Percentiles rank a stretch among this genome's conserved stretches.
Conservation (phyloP, 2,329 filamentous ascomycete genomes). For the Thyridium curvatum region DNA sequence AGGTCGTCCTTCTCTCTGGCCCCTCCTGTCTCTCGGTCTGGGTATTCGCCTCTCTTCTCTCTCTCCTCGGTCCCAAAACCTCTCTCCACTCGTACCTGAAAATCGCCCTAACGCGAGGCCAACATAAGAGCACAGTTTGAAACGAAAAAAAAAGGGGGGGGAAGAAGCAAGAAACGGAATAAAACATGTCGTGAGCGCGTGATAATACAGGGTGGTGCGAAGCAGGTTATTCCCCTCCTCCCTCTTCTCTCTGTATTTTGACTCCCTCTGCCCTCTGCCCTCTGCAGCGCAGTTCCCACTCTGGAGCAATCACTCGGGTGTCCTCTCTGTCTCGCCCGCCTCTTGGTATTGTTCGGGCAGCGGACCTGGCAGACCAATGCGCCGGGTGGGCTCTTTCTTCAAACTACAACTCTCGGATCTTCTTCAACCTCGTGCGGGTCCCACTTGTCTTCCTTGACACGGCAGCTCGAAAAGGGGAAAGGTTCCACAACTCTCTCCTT, state of each 20-base stretch:
- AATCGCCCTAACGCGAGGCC: not conserved
- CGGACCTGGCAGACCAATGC: too few relatives aligned
- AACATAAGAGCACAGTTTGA: too few relatives aligned
- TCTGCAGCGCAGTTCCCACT: too few relatives aligned
- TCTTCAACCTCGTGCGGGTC: not conserved
- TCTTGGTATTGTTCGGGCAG: too few relatives aligned
- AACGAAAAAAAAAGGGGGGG: too few relatives aligned
- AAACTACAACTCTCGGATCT: too few relatives aligned
- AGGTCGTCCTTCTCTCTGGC: not conserved
- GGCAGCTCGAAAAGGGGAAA: too few relatives aligned
- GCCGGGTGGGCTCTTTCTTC: too few relatives aligned
- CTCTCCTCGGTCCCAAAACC: not conserved
- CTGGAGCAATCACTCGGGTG: too few relatives aligned
- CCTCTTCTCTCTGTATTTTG: not conserved
- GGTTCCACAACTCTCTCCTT: too few relatives aligned
- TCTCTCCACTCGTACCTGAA: not conserved
- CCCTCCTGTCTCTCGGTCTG: not conserved
- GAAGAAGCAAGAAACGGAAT: slow-evolving; percentile 1
- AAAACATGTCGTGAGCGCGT: not conserved
- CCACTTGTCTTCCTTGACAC: not conserved
- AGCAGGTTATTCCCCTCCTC: not conserved
- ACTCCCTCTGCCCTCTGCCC: too few relatives aligned
- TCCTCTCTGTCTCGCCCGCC: not conserved
- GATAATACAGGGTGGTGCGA: not conserved
- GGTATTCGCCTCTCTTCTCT: not conserved